A percentile compares a stretch with the other conserved stretches of the same genome.
Conservation (phyloP, 2,329 filamentous ascomycete species). For the Lecanosticta acicola region DNA sequence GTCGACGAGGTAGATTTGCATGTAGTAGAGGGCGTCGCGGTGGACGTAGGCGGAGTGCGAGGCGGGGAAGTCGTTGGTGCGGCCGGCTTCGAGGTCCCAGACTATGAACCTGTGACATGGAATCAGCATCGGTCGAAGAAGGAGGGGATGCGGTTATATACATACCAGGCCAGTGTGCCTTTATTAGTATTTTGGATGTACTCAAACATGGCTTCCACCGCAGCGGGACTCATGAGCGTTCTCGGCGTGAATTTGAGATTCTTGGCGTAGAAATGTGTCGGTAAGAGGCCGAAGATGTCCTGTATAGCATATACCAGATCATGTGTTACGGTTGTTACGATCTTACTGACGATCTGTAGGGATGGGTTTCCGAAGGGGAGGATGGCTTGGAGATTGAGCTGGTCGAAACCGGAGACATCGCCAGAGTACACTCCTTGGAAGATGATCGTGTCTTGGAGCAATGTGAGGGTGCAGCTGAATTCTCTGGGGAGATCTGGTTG, state of each 20-base stretch:
- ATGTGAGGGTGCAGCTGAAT: slow-evolving; percentile 16
- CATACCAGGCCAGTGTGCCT: slow-evolving; percentile 11
- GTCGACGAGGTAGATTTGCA: slow-evolving; percentile 18
- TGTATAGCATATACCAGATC: slow-evolving; percentile 8
- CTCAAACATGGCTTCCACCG: slow-evolving; percentile 19
- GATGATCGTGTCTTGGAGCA: slow-evolving; percentile 11
- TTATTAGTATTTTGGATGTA: slow-evolving; percentile 15
- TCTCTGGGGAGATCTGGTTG: slow-evolving; percentile 14
- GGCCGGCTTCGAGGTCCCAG: slow-evolving; percentile 17
- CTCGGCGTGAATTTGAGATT: slow-evolving; percentile 13
- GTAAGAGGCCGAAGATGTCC: slow-evolving; percentile 15
- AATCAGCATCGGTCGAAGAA: neutral
- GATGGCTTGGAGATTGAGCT: slow-evolving; percentile 11
- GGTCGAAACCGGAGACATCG: slow-evolving; percentile 13
- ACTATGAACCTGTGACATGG: slow-evolving; percentile 10
- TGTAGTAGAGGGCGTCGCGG: slow-evolving; percentile 18
- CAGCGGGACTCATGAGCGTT: slow-evolving; percentile 11
- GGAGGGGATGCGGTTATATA: neutral
- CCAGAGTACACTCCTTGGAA: slow-evolving; percentile 17
- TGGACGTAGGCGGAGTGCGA: slow-evolving; percentile 19
- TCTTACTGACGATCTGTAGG: slow-evolving; percentile 11
- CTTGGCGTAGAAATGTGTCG: slow-evolving; percentile 21
- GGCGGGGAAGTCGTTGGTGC: slow-evolving; percentile 14
- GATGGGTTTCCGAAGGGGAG: slow-evolving; percentile 9
- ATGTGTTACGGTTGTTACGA: slow-evolving; percentile 11